Conservation (phyloP, 192 early-diverging fungal species). For the Piromyces finnis region DNA sequence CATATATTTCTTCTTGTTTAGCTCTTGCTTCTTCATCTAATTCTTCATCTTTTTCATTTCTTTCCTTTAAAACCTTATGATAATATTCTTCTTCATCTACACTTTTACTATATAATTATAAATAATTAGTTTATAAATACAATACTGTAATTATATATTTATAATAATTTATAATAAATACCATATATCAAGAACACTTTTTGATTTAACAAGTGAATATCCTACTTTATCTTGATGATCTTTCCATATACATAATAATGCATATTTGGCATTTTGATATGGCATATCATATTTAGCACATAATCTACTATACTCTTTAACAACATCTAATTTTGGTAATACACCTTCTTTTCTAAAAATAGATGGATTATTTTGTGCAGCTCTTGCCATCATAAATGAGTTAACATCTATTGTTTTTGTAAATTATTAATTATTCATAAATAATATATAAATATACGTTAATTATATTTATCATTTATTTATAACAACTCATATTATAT, state of each 20-base stretch:
- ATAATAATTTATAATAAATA: background rate
- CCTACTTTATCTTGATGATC: background rate
- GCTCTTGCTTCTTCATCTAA: background rate
- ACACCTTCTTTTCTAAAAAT: slow-evolving; percentile 41
- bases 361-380: slow-evolving; percentile 70
- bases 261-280: slow-evolving; percentile 81
- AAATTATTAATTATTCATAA: too few relatives aligned
- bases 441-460: too few relatives aligned
- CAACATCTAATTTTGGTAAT: slow-evolving; percentile 29
- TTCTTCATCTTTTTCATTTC: background rate
- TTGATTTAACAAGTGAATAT: background rate
- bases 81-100: background rate
- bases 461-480: too few relatives aligned
- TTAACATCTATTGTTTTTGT: slow-evolving; percentile 32
- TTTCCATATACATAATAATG: slow-evolving; percentile 60
- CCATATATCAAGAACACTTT: background rate
- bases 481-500: too few relatives aligned
- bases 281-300: slow-evolving; percentile 51
- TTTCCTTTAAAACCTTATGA: background rate
- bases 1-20: background rate
- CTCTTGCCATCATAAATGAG: slow-evolving; percentile 83
- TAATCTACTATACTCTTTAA: slow-evolving; percentile 44
- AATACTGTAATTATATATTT: too few relatives aligned
- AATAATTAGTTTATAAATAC: too few relatives aligned
- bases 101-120: too few relatives aligned